phyloP scores from a whole-genome alignment of 177 flowering plant genomes.

The Vitis hybrid region DNA sequence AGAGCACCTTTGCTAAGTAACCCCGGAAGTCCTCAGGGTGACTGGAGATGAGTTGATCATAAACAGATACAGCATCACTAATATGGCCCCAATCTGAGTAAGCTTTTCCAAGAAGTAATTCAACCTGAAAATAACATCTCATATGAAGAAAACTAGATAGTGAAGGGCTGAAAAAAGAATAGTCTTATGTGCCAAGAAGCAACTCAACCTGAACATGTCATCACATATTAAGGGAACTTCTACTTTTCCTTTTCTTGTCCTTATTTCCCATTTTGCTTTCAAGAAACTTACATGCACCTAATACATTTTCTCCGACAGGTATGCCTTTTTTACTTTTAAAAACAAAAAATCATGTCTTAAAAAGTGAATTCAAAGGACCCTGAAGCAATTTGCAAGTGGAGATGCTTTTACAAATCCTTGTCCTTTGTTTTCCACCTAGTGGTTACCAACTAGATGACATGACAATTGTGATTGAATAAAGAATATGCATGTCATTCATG shows the following conservation, averaged over 20 bases:
- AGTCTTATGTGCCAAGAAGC: not conserved
- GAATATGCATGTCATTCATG: not conserved
- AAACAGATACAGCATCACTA: slow-evolving; percentile 87
- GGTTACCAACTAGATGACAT: not conserved
- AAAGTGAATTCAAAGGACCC: too few relatives aligned
- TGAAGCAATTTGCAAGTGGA: too few relatives aligned
- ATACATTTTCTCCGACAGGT: too few relatives aligned
- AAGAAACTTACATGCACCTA: too few relatives aligned
- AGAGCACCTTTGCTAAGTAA: slow-evolving; percentile 81
- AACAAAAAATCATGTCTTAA: too few relatives aligned
- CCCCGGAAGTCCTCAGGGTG: slow-evolving; percentile 89
- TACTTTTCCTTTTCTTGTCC: too few relatives aligned
- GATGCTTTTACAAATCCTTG: too few relatives aligned
- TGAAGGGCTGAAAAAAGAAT: not conserved
- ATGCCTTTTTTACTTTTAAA: too few relatives aligned
- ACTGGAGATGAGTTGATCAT: slow-evolving; percentile 69
- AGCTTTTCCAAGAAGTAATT: slow-evolving; percentile 91
- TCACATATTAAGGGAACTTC: not conserved
- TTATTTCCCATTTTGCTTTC: too few relatives aligned
- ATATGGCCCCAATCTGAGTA: slow-evolving; percentile 91
- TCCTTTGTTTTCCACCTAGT: not conserved
- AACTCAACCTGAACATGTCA: not conserved
- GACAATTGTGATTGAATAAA: not conserved
- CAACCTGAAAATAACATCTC: slow-evolving; percentile 36
- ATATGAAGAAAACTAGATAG: not conserved